These are phyloP conservation scores for Eimeria praecox DNA, from an alignment of 169 alveolate species.

Conservation along the genomic window DNA sequence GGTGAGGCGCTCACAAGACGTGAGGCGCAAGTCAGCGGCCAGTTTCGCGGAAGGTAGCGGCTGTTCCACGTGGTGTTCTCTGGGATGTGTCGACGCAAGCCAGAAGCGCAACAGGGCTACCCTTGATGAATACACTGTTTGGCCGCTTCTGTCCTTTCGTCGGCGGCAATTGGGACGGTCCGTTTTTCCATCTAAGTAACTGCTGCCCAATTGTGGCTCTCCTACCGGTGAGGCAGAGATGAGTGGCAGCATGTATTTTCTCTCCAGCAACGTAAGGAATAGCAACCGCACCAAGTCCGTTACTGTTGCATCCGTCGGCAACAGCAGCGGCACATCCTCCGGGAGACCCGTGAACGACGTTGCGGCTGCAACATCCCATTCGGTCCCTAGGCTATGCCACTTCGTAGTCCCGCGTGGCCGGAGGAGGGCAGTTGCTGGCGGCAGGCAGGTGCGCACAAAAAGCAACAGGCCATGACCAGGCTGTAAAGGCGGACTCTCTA, in stretches of 20 bases:
- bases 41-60: conserved; percentile 73
- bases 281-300: conserved; percentile 59
- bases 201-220: neutral
- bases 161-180: conserved; percentile 32
- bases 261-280: conserved; percentile 47
- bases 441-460: conserved; percentile 49
- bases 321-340: conserved; percentile 72
- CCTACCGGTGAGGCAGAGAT: conserved; percentile 31
- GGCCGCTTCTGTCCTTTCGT: conserved; percentile 17
- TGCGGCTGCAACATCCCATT: conserved; percentile 55
- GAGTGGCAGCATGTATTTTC: conserved; percentile 64
- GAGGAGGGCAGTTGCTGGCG: conserved; percentile 4
- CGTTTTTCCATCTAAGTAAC: neutral
- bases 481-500: conserved; percentile 17
- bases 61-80: conserved; percentile 43
- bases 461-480: conserved; percentile 64
- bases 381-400: conserved; percentile 1
- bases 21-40: conserved; percentile 78
- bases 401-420: conserved; percentile 2
- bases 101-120: conserved; percentile 36
- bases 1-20: conserved; percentile 73
- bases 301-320: conserved; percentile 71
- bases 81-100: conserved; percentile 58
- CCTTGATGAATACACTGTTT: neutral
- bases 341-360: conserved; percentile 22